Evolutionary conservation across 2,329 filamentous ascomycete species (phyloP).

Genomic region (Alternaria brassicicola): DNA sequence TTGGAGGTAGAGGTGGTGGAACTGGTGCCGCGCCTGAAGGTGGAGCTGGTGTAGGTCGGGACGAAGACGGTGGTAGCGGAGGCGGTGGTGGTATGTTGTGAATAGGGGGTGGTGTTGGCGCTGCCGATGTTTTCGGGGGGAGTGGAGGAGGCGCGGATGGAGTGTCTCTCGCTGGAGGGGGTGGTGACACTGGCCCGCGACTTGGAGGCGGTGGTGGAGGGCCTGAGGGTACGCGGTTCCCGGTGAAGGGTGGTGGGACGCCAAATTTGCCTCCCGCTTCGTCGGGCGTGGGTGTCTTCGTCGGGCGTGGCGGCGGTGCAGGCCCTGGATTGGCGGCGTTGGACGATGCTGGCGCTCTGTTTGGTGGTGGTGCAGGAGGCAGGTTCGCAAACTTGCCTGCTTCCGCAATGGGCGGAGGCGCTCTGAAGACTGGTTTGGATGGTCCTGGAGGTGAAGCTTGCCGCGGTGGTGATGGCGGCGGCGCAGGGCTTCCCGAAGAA

Average conservation of each 20-base stretch:
- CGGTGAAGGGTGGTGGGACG: conserved; percentile 80
- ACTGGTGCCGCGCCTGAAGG: conserved; percentile 36
- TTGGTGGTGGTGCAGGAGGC: conserved; percentile 54
- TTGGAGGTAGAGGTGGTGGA: conserved; percentile 37
- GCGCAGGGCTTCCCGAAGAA: conserved; percentile 62
- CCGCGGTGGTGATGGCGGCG: conserved; percentile 69
- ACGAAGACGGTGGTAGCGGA: conserved; percentile 36
- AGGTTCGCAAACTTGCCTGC: conserved; percentile 80
- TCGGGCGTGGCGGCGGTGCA: conserved; percentile 65
- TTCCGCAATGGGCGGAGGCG: conserved; percentile 85
- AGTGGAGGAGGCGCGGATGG: conserved; percentile 48
- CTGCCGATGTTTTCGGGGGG: conserved; percentile 47
- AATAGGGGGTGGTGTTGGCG: conserved; percentile 67
- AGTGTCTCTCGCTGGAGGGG: conserved; percentile 53
- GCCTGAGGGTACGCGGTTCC: conserved; percentile 63
- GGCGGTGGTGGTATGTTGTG: conserved; percentile 40
- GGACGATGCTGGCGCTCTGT: conserved; percentile 58
- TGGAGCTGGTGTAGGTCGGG: conserved; percentile 36
- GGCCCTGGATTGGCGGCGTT: conserved; percentile 63
- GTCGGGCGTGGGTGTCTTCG: conserved; percentile 67
- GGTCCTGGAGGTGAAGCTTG: conserved; percentile 69
- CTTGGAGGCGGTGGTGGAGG: conserved; percentile 79
- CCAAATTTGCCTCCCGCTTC: conserved; percentile 66
- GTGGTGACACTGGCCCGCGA: conserved; percentile 69
- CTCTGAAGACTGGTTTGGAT: conserved; percentile 74